Evolutionary conservation across 2,329 filamentous ascomycete species (phyloP).

Genomic region (Graphilbum fragrans): DNA sequence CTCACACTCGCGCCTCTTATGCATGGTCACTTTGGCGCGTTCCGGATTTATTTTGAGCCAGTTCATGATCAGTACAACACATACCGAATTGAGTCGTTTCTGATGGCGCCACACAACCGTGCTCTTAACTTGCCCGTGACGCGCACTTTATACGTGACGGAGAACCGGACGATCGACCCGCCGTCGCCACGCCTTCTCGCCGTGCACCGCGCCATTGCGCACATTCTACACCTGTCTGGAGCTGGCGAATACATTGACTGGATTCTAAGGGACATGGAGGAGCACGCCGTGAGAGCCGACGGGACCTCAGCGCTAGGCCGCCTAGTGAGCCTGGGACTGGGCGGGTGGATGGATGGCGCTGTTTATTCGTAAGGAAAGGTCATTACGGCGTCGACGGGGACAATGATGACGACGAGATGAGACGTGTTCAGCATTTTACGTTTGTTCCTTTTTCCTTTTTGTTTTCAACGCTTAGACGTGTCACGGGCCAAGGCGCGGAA

Average conservation of each 20-base stretch:
- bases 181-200: conserved; percentile 1
- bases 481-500: too few species aligned
- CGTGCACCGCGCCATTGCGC: conserved; percentile 3
- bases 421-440: too few species aligned
- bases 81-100: conserved; percentile 15
- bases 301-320: neutral
- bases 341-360: too few species aligned
- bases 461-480: too few species aligned
- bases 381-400: too few species aligned
- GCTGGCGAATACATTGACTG: conserved; percentile 1
- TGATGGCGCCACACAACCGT: conserved; percentile 1
- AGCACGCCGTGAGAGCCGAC: neutral
- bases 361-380: too few species aligned
- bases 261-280: neutral
- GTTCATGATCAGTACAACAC: conserved; percentile 12
- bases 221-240: neutral
- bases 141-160: too few species aligned
- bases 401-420: too few species aligned
- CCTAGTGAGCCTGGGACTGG: neutral
- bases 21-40: conserved; percentile 19
- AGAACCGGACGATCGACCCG: neutral
- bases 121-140: neutral
- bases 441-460: too few species aligned
- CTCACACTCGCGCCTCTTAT: conserved; percentile 17
- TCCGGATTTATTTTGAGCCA: conserved; percentile 18